These are phyloP conservation scores for Mollisia scopiformis DNA, from an alignment of 2,329 filamentous ascomycete species.

Conservation along the genomic window DNA sequence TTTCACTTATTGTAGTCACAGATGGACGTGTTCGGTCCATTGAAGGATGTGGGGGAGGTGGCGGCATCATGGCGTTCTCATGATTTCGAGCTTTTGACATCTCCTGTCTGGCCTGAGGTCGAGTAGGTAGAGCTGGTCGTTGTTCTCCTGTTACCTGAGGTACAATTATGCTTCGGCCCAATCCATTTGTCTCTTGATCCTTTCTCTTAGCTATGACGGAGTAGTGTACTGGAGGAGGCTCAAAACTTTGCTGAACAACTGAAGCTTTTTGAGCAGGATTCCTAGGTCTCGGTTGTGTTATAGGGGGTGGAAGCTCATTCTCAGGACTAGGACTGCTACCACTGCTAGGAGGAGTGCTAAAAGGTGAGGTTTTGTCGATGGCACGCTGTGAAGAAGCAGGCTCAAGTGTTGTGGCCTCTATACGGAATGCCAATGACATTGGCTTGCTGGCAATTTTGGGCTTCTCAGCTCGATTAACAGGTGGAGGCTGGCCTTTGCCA, in stretches of 20 bases:
- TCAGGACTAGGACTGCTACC: constrained; percentile 60
- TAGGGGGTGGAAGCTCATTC: constrained; percentile 53
- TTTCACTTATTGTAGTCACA: constrained; percentile 14
- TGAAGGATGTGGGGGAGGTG: constrained; percentile 32
- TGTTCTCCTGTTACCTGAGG: constrained; percentile 47
- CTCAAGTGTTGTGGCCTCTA: constrained; percentile 35
- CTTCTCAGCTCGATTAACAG: constrained; percentile 81
- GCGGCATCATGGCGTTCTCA: constrained; percentile 24
- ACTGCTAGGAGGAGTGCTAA: constrained; percentile 83
- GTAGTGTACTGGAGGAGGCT: constrained; percentile 57
- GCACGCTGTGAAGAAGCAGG: constrained; percentile 17
- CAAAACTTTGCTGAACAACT: constrained; percentile 41
- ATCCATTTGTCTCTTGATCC: constrained; percentile 46
- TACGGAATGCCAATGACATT: constrained; percentile 32
- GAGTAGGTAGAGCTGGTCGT: constrained; percentile 52
- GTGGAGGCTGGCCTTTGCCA: constrained; percentile 60
- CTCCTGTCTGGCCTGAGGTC: constrained; percentile 41
- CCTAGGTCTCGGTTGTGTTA: constrained; percentile 53
- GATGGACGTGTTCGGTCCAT: constrained; percentile 29
- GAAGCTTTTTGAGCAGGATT: constrained; percentile 36
- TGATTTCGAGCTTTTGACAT: constrained; percentile 30
- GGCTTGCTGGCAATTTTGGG: constrained; percentile 57
- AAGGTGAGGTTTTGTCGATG: constrained; percentile 65
- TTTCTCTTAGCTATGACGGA: constrained; percentile 47
- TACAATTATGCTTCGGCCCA: constrained; percentile 40